phyloP scores from a whole-genome alignment of 352 stramenopile genomes.

The Globisporangium barbulae region DNA sequence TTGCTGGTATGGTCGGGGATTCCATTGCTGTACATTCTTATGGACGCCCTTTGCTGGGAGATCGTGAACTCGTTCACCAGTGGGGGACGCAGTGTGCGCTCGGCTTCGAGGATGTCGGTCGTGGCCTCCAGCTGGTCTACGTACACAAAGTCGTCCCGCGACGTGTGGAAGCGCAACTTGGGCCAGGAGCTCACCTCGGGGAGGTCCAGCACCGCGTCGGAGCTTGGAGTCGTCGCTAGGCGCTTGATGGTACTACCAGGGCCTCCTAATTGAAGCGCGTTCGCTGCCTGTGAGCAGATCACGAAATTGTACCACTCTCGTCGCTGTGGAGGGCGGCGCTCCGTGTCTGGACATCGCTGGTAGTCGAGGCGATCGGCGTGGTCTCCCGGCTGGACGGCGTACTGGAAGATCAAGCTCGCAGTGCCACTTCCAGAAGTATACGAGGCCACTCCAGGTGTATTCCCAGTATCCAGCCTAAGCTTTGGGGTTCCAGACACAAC shows the following conservation, averaged over 20 bases:
- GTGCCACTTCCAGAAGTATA: slow-evolving; percentile 47
- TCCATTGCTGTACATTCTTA: slow-evolving; percentile 64
- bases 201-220: slow-evolving; percentile 53
- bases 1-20: slow-evolving; percentile 40
- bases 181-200: slow-evolving; percentile 64
- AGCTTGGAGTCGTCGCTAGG: slow-evolving; percentile 32
- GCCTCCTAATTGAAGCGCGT: slow-evolving; percentile 42
- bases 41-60: slow-evolving; percentile 30
- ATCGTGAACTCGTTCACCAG: slow-evolving; percentile 46
- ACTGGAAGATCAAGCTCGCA: slow-evolving; percentile 45
- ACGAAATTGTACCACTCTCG: slow-evolving; percentile 55
- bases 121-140: slow-evolving; percentile 45
- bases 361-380: slow-evolving; percentile 62
- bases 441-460: slow-evolving; percentile 20
- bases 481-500: slow-evolving; percentile 39
- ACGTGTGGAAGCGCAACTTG: slow-evolving; percentile 41
- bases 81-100: neutral
- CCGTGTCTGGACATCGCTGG: slow-evolving; percentile 32
- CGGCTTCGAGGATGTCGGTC: slow-evolving; percentile 19
- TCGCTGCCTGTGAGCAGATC: slow-evolving; percentile 32
- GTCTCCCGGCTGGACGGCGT: slow-evolving; percentile 49
- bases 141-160: slow-evolving; percentile 34
- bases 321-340: slow-evolving; percentile 20
- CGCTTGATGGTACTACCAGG: slow-evolving; percentile 43
- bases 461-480: slow-evolving; percentile 34